phyloP scores from a whole-genome alignment of 768 basidiomycete genomes.

The Lentinula lateritia region DNA sequence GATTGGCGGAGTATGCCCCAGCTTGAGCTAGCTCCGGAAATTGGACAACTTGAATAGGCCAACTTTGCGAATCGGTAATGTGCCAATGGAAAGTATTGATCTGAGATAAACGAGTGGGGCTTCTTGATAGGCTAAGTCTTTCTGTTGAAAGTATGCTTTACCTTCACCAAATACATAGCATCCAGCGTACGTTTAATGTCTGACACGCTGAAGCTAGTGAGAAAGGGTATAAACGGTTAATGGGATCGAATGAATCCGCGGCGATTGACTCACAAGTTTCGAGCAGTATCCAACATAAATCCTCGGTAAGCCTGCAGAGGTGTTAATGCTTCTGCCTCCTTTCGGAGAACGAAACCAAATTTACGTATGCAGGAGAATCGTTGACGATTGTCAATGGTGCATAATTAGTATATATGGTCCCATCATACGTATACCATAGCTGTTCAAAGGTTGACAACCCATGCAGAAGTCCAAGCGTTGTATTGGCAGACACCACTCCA shows the following conservation, averaged over 20 bases:
- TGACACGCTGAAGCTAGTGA: background rate
- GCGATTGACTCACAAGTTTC: slow-evolving; percentile 54
- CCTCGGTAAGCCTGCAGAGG: slow-evolving; percentile 60
- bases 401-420: slow-evolving; percentile 44
- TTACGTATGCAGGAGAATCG: slow-evolving; percentile 62
- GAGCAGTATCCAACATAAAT: slow-evolving; percentile 74
- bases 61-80: slow-evolving; percentile 75
- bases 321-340: background rate
- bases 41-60: slow-evolving; percentile 61
- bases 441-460: slow-evolving; percentile 77
- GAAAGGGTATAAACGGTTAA: background rate
- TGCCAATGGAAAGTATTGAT: slow-evolving; percentile 85
- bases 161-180: slow-evolving; percentile 74
- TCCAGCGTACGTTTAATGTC: slow-evolving; percentile 48
- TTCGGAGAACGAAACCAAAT: slow-evolving; percentile 15
- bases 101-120: slow-evolving; percentile 20
- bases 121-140: too few relatives aligned
- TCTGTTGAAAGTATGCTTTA: slow-evolving; percentile 9
- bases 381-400: slow-evolving; percentile 51
- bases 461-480: slow-evolving; percentile 61
- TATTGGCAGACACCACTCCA: slow-evolving; percentile 55
- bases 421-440: slow-evolving; percentile 52
- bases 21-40: slow-evolving; percentile 54
- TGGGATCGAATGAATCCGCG: background rate
- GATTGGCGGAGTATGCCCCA: slow-evolving; percentile 59